Conservation (phyloP, 352 stramenopile species). For the Phytophthora citricola region DNA sequence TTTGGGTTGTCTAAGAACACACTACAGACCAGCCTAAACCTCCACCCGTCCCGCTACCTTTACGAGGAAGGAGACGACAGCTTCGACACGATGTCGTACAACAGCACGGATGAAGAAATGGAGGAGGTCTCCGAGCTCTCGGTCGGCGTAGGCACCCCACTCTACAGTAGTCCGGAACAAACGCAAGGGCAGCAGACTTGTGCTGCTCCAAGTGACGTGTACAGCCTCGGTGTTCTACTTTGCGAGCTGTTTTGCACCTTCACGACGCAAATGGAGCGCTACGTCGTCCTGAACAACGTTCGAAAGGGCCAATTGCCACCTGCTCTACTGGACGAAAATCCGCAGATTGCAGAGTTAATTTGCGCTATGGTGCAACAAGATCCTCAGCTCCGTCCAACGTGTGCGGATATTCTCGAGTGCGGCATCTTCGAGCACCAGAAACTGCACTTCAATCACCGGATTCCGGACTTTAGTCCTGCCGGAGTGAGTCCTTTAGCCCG, state of each 20-base stretch:
- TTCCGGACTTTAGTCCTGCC: constrained; percentile 3
- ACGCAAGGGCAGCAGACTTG: constrained; percentile 45
- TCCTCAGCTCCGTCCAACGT: constrained; percentile 46
- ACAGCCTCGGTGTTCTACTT: constrained; percentile 75
- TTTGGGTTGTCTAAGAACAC: constrained; percentile 84
- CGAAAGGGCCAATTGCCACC: constrained; percentile 50
- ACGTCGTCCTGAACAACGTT: constrained; percentile 56
- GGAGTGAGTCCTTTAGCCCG: constrained; percentile 11
- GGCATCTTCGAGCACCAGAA: constrained; percentile 40
- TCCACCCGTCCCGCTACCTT: constrained; percentile 61
- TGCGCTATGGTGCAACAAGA: constrained; percentile 60
- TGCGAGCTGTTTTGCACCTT: constrained; percentile 83
- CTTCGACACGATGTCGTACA: constrained; percentile 27
- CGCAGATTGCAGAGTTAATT: constrained; percentile 56
- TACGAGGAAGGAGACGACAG: constrained; percentile 44
- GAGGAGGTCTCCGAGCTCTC: constrained; percentile 60
- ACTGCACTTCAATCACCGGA: constrained; percentile 17
- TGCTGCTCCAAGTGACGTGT: constrained; percentile 70
- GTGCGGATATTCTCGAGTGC: constrained; percentile 48
- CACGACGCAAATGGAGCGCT: constrained; percentile 82
- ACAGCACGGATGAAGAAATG: constrained; percentile 34
- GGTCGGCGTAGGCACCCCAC: constrained; percentile 66
- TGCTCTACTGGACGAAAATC: constrained; percentile 40
- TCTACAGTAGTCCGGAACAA: constrained; percentile 85
- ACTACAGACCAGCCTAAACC: constrained; percentile 60